A percentile compares a stretch with the other conserved stretches of the same genome.
Evolutionary conservation across 495 filamentous ascomycete species (phyloP).

Genomic region (Clavariopsis aquatica): DNA sequence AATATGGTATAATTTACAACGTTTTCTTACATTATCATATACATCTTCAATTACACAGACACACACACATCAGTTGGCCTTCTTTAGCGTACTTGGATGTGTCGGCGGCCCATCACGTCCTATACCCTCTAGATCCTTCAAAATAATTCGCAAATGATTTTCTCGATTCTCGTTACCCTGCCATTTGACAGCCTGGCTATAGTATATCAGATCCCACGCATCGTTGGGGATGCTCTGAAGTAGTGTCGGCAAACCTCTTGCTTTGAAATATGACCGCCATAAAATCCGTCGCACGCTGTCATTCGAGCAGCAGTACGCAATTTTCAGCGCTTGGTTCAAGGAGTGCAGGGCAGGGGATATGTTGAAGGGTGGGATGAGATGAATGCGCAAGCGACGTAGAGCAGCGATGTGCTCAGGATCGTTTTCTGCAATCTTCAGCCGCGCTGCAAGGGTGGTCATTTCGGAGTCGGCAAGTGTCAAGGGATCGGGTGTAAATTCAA

Average conservation of each 20-base stretch:
- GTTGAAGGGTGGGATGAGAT: constrained; percentile 29
- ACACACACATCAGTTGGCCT: too few relatives aligned
- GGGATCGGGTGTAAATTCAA: constrained; percentile 22
- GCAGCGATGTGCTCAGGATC: constrained; percentile 34
- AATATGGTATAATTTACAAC: not conserved
- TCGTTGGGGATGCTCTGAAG: constrained; percentile 31
- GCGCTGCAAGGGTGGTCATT: constrained; percentile 9
- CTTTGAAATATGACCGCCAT: constrained; percentile 32
- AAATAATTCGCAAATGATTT: constrained; percentile 28
- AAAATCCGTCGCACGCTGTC: constrained; percentile 31
- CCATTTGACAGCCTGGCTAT: constrained; percentile 36
- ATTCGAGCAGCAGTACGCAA: constrained; percentile 32
- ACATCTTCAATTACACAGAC: not conserved
- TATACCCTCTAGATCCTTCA: constrained; percentile 27
- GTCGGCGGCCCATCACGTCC: constrained; percentile 35
- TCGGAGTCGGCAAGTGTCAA: constrained; percentile 4
- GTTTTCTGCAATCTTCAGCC: constrained; percentile 22
- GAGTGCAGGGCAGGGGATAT: constrained; percentile 12
- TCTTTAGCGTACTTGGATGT: constrained; percentile 7
- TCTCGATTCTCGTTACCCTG: constrained; percentile 28
- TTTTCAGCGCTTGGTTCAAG: constrained; percentile 28
- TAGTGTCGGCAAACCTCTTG: constrained; percentile 28
- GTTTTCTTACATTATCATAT: too few relatives aligned
- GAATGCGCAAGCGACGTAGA: constrained; percentile 24
- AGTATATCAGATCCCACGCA: constrained; percentile 37